Evolutionary conservation across 2,329 filamentous ascomycete genomes (phyloP).

Genomic region (Tolypocladium album): DNA sequence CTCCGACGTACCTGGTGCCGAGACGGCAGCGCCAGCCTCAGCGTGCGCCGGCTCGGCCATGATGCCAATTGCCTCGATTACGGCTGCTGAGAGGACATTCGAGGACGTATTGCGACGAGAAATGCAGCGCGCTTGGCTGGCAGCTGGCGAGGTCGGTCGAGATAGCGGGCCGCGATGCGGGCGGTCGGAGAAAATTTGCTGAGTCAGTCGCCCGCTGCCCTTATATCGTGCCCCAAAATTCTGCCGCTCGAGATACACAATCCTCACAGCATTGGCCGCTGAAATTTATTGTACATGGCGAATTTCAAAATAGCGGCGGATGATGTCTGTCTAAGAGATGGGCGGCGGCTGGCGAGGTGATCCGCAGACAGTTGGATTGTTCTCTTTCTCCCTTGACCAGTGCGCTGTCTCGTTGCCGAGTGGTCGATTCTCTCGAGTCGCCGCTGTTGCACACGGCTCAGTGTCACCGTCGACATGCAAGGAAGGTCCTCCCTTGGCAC

Average conservation of each 20-base stretch:
- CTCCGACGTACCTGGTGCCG: slow-evolving; percentile 21
- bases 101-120: slow-evolving; percentile 6
- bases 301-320: slow-evolving; percentile 3
- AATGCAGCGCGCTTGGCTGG: slow-evolving; percentile 6
- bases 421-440: not conserved
- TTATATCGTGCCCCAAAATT: slow-evolving; percentile 29
- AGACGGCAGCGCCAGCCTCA: slow-evolving; percentile 21
- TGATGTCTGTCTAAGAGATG: not conserved
- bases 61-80: slow-evolving; percentile 19
- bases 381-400: not conserved
- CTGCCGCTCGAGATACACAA: slow-evolving; percentile 28
- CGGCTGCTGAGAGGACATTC: slow-evolving; percentile 12
- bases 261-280: slow-evolving; percentile 11
- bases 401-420: not conserved
- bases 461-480: not conserved
- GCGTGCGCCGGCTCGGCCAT: slow-evolving; percentile 31
- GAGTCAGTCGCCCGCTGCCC: slow-evolving; percentile 26
- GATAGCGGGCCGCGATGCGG: slow-evolving; percentile 9
- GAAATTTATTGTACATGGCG: slow-evolving; percentile 5
- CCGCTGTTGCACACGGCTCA: not conserved
- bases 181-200: slow-evolving; percentile 31
- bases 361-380: not conserved
- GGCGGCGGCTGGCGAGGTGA: not conserved
- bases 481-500: not conserved
- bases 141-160: not conserved